Base-by-base conservation (phyloP, 2,329 filamentous ascomycete species). In the Talaromyces piceae region DNA sequence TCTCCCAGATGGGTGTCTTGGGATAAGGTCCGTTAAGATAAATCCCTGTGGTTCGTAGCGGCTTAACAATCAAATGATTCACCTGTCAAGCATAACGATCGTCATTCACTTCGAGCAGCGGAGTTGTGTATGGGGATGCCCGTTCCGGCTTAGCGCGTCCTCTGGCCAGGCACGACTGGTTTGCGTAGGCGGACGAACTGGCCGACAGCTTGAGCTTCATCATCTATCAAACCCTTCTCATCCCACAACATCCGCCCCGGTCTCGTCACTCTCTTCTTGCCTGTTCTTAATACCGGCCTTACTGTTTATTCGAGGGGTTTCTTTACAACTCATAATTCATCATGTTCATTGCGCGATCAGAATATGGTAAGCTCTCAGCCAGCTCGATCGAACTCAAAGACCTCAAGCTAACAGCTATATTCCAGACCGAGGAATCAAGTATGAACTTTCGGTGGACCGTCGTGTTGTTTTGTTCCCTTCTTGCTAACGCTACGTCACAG, bases 261-360 rank as follows among this genome's bases (percentile, higher is more conserved):
- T 26, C 37, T 12, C 47, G 18, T 30, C 31, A n/a, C 30, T 22
- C 9, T 48, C 31, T 27, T 5, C 51, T 37, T 30, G n/a, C 22
- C 23, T 23, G 22, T 20, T 28, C 20, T 25, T 18, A 43, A 26
- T 33, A 51, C 16, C 51, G 31, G 41, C 41, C 52, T 11, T 18
- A 16, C n/a, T 30, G 25, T n/a, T 9, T 7, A 8, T 12, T 43
- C 39, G n/a, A 7, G 5, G 39, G n/a, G n/a, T n/a, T n/a, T 18
- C 12, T n/a, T 12, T n/a, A 45, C 46, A 44, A 31, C 45, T 50
- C 61, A 72, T 73, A 59, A 67, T 72, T 73, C 76, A 89, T 77
- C 65, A 95, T 95, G 93, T 98, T 98, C 83, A 97, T 98, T 82
- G 91, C 93, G 81, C 88, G 93, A 78, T 97, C 91, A 71, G 93